A percentile compares a stretch with the other conserved stretches of the same genome.
Conservation (phyloP, 768 basidiomycete species). For the Clathrus columnatus region DNA sequence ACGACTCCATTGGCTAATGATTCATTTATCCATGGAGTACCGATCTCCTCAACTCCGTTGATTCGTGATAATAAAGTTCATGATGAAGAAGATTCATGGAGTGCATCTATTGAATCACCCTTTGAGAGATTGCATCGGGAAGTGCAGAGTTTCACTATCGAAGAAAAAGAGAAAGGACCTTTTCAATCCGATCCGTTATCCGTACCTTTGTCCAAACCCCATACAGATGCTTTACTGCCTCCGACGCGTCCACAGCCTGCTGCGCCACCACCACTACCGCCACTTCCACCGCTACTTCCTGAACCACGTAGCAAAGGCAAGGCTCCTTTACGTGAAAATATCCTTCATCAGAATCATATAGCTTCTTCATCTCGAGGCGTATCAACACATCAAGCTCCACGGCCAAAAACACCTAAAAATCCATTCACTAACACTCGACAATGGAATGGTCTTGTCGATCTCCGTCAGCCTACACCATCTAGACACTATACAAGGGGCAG, state of each 20-base stretch:
- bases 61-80: constrained; percentile 24
- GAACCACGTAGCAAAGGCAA: constrained; percentile 34
- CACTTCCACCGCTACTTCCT: not conserved
- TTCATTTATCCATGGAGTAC: constrained; percentile 68
- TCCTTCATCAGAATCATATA: constrained; percentile 43
- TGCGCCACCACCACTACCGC: not conserved
- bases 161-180: constrained; percentile 25
- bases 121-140: constrained; percentile 58
- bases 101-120: constrained; percentile 66
- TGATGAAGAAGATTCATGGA: constrained; percentile 48
- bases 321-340: constrained; percentile 37
- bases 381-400: constrained; percentile 31
- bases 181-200: not conserved
- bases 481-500: constrained; percentile 36
- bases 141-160: constrained; percentile 44
- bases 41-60: constrained; percentile 70
- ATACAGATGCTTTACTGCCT: constrained; percentile 2
- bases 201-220: constrained; percentile 17
- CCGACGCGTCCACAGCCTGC: constrained; percentile 14
- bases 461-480: constrained; percentile 44
- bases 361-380: constrained; percentile 12
- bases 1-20: constrained; percentile 39
- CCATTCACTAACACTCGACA: constrained; percentile 46
- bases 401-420: constrained; percentile 57
- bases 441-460: constrained; percentile 72